phyloP scores from a whole-genome alignment of 495 filamentous ascomycete species.

The Daldinia grandis region DNA sequence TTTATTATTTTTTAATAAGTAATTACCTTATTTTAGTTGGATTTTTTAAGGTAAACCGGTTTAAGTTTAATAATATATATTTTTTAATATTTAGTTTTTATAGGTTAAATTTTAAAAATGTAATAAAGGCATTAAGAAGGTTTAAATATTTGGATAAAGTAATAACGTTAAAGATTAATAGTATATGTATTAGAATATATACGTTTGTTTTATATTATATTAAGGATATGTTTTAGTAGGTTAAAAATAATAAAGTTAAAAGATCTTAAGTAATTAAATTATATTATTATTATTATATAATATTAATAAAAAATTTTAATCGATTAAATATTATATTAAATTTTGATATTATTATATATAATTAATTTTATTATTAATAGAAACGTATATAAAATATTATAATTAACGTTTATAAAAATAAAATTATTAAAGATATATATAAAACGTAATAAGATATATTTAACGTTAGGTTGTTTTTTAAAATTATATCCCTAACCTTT shows the following conservation, averaged over 20 bases:
- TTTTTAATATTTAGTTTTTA: not conserved
- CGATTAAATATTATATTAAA: not conserved
- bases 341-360: not conserved
- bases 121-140: not conserved
- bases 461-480: not conserved
- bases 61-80: not conserved
- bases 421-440: not conserved
- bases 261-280: not conserved
- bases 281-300: conserved; percentile 1
- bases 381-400: not conserved
- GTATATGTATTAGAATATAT: not conserved
- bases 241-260: not conserved
- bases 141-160: not conserved
- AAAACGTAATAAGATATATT: not conserved
- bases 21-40: not conserved
- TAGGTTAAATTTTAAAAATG: not conserved
- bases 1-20: not conserved
- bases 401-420: not conserved
- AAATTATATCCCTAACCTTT: not conserved
- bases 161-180: not conserved
- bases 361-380: not conserved
- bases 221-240: not conserved
- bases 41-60: not conserved
- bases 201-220: not conserved
- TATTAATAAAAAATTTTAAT: not conserved